Evolutionary conservation across 1,284 basidiomycete species (phyloP).

Genomic region (Gastroboletus turbinatus): DNA sequence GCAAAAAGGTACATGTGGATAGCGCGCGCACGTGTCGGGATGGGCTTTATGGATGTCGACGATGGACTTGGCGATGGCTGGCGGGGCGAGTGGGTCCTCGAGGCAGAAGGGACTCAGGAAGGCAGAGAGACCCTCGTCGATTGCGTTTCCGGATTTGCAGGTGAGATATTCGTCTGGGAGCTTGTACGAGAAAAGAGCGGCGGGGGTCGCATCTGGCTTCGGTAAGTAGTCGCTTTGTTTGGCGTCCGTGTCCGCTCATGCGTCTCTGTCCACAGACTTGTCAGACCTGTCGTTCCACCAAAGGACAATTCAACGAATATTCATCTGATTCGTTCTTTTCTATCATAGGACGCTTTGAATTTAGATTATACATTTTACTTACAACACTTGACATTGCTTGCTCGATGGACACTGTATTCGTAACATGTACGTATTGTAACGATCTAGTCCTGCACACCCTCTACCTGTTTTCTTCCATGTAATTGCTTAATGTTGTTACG

Average conservation of each 20-base stretch:
- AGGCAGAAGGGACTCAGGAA: slow-evolving; percentile 71
- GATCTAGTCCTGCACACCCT: slow-evolving; percentile 1
- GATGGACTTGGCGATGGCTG: slow-evolving; percentile 61
- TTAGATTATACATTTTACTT: slow-evolving; percentile 22
- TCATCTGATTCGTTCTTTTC: slow-evolving; percentile 19
- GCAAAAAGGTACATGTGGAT: slow-evolving; percentile 64
- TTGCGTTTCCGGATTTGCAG: slow-evolving; percentile 45
- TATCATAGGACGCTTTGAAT: slow-evolving; percentile 22
- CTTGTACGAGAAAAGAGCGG: slow-evolving; percentile 60
- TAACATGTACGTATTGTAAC: slow-evolving; percentile 16
- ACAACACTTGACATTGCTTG: slow-evolving; percentile 3
- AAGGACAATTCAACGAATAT: slow-evolving; percentile 25
- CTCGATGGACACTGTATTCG: slow-evolving; percentile 16
- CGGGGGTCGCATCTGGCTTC: slow-evolving; percentile 61
- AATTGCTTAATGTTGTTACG: slow-evolving; percentile 21
- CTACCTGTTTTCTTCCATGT: slow-evolving; percentile 6
- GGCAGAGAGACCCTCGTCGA: slow-evolving; percentile 57
- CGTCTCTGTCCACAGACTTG: slow-evolving; percentile 12
- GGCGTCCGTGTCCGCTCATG: neutral
- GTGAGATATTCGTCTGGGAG: slow-evolving; percentile 50
- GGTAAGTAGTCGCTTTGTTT: slow-evolving; percentile 39
- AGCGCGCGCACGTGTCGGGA: slow-evolving; percentile 46
- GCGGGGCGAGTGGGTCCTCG: slow-evolving; percentile 73
- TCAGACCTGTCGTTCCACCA: slow-evolving; percentile 23
- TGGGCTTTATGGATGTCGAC: slow-evolving; percentile 37